These are phyloP conservation scores for Xylaria curta DNA, from an alignment of 495 filamentous ascomycete genomes.

Conservation along the genomic window DNA sequence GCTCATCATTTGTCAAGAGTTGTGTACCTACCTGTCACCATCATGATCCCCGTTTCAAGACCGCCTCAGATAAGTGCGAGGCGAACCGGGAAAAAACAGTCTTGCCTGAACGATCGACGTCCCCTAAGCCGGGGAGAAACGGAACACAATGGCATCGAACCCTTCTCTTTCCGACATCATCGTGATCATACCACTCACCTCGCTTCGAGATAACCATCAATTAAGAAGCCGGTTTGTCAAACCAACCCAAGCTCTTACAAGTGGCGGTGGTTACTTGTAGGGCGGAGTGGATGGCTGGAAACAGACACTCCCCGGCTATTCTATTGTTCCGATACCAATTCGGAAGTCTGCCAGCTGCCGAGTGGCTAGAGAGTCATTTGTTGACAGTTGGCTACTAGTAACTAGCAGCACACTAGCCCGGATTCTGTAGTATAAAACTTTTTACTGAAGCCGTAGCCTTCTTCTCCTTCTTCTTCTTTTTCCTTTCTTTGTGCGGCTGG, in stretches of 20 bases:
- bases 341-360: background rate
- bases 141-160: background rate
- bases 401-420: background rate
- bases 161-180: background rate
- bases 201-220: background rate
- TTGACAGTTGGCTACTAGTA: background rate
- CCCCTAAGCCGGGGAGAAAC: conserved; percentile 15
- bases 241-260: background rate
- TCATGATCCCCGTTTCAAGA: conserved; percentile 15
- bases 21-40: background rate
- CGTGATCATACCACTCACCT: background rate
- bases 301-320: background rate
- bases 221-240: background rate
- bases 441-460: background rate
- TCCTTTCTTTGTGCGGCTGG: conserved; percentile 46
- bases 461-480: conserved; percentile 25
- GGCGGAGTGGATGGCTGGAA: conserved; percentile 1
- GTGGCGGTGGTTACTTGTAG: background rate
- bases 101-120: conserved; percentile 9
- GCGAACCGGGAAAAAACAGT: background rate
- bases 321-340: conserved; percentile 15
- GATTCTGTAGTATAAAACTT: conserved; percentile 18
- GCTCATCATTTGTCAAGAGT: conserved; percentile 23
- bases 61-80: conserved; percentile 4
- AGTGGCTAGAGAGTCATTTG: background rate